These are phyloP conservation scores for Prunus mume DNA, from an alignment of 306 rosid species.

Conservation along the genomic window DNA sequence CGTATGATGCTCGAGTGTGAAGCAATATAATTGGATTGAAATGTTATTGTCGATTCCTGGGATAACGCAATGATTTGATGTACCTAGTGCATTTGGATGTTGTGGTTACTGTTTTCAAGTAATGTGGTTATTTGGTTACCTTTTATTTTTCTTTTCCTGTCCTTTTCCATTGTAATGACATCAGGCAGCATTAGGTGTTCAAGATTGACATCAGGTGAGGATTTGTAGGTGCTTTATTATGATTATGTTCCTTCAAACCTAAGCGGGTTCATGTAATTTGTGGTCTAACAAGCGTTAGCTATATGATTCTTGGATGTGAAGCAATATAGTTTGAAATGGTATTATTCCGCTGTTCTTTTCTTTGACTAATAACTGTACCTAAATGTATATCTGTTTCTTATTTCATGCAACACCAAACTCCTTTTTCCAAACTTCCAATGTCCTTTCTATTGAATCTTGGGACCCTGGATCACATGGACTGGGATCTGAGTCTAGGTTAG, in stretches of 20 bases:
- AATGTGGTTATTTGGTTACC: neutral
- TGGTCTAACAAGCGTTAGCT: neutral
- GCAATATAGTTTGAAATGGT: neutral
- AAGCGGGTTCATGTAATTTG: neutral
- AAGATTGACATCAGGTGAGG: neutral
- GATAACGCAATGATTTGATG: neutral
- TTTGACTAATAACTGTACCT: neutral
- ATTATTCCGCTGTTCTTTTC: neutral
- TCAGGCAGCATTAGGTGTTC: neutral
- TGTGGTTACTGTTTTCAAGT: neutral
- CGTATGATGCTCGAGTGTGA: neutral
- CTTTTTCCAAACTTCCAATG: neutral
- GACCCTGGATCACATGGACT: neutral
- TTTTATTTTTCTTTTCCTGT: neutral
- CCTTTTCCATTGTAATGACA: neutral
- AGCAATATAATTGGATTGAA: neutral
- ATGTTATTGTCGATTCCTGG: neutral
- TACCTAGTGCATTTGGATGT: neutral
- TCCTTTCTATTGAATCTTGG: neutral
- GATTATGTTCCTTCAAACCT: neutral
- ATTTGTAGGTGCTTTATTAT: conserved; percentile 5
- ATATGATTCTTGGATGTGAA: conserved; percentile 12
- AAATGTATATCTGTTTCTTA: neutral
- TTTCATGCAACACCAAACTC: neutral
- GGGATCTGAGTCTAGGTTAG: neutral